Base-by-base conservation (phyloP, 2,329 filamentous ascomycete genomes). In the Trichophyton equinum region DNA sequence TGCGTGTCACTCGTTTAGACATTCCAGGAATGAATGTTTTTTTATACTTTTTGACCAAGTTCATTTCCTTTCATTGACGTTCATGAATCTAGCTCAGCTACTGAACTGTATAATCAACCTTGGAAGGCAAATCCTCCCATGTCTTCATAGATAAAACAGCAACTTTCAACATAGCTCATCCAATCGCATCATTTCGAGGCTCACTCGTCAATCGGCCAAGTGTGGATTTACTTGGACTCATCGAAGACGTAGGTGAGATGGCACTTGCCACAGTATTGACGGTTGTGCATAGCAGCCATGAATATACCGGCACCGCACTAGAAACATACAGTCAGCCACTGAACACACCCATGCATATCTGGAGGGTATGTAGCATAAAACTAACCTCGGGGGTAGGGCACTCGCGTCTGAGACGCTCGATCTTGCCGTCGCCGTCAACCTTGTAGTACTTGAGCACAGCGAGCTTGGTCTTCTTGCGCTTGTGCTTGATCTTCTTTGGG, bases 401-500 rank as follows among this genome's bases (percentile, higher is more conserved):
- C 86, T 99, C 95, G 80, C 94, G 86, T 77, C 95, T 86, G 70
- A 99, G 87, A 76, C 94, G 94, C 88, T 99, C 94, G 74, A 99
- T 97, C 88, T 97, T 97, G 81, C 95, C 94, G 75, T 99, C 94
- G 73, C 89, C 90, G 80, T 97, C 94, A 73, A 99, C 94, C 89
- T 99, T 99, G 89, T 99, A 99, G 89, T 99, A 99, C 88, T 99
- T 99, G 80, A 99, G 91, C 72, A 99, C 92, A 75, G 94, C 94
- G 79, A 99, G 83, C 88, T 99, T 99, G 86, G 89, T 96, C 92
- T 99, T 99, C 91, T 97, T 99, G 84, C 91, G 88, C 91, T 99
- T 99, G 88, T 99, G 94, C 94, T 99, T 99, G 88, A 99, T 99
- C 91, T 99, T 99, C 91, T 99, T 99, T 79, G 94, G 94, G 75